Base-by-base conservation (phyloP, 2,329 filamentous ascomycete species). In the Macrophomina tecta region DNA sequence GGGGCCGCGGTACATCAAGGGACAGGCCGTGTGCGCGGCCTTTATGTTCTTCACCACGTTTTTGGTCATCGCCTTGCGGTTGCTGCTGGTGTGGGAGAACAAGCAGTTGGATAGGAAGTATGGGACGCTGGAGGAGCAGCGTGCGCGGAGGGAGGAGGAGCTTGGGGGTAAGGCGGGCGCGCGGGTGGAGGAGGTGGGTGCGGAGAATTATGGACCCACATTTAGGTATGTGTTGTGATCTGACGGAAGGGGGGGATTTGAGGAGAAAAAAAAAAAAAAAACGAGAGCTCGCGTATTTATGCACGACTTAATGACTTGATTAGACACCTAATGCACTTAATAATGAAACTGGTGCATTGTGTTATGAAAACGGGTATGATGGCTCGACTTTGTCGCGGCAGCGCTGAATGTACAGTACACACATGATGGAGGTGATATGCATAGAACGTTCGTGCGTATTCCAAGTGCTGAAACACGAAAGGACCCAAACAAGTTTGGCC, bases 21-120 rank as follows among this genome's bases (percentile, higher is more conserved):
- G 77, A 3, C 73, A 75, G 69, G 71, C 72, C 0, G 73, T 79
- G 8, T 79, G 77, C 60, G 77, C 77, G 7, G 77, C 72, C 2
- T 78, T 79, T 53, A 75, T 78, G 73, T 77, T 79, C 56, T 73
- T 79, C 61, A 76, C 75, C 42, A 75, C 74, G 16, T 9, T 78
- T 1, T 63, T 80, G 4, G 72, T 72, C 23, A 55, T 78, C 3
- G 49, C 69, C 2, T 52, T 79, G 65, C 70, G 77, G 40, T 69
- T 71, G n/a, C 42, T 79, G 64, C 68, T 79, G 5, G 72, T 69
- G 9, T 76, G 76, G 74, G 77, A 79, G 71, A 80, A 80, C 64
- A 74, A 72, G 67, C 76, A 73, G 67, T 65, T 79, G 52, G 76
- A 80, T 58, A 65, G 61, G 34, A 65, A 76, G 68, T 75, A 74